Percentiles rank a stretch among this genome's conserved stretches.
These are phyloP conservation scores for Dendrothele bispora DNA, from an alignment of 768 basidiomycete genomes.

Conservation along the genomic window DNA sequence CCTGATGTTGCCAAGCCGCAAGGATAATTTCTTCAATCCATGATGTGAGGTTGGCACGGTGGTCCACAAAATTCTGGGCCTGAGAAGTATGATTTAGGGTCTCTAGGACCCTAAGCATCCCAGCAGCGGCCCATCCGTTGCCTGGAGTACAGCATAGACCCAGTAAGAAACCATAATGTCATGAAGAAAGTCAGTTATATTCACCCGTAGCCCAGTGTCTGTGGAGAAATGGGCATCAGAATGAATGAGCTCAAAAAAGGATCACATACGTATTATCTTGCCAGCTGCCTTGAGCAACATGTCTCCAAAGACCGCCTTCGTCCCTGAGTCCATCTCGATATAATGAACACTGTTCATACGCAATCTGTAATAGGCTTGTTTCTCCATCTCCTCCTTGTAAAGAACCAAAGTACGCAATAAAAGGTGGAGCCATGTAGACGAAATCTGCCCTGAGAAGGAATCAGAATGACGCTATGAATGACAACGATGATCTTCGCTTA, in stretches of 20 bases:
- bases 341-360: slow-evolving; percentile 56
- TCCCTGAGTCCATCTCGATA: slow-evolving; percentile 57
- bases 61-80: slow-evolving; percentile 31
- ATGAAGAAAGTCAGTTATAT: background rate
- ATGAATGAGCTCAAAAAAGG: background rate
- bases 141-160: slow-evolving; percentile 25
- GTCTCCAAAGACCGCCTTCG: slow-evolving; percentile 52
- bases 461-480: background rate
- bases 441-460: slow-evolving; percentile 7
- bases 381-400: slow-evolving; percentile 36
- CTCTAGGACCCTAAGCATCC: slow-evolving; percentile 58
- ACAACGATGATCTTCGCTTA: slow-evolving; percentile 13
- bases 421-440: slow-evolving; percentile 41
- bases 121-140: slow-evolving; percentile 69
- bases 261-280: slow-evolving; percentile 36
- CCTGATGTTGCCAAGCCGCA: slow-evolving; percentile 44
- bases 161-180: background rate
- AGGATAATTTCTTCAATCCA: slow-evolving; percentile 57
- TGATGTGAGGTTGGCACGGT: slow-evolving; percentile 43
- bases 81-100: slow-evolving; percentile 50
- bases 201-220: slow-evolving; percentile 58
- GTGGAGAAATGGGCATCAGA: background rate
- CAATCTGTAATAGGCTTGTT: slow-evolving; percentile 38
- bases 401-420: slow-evolving; percentile 65
- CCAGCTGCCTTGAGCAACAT: slow-evolving; percentile 47